These are phyloP conservation scores for Aspergillus melleus DNA, from an alignment of 2,329 filamentous ascomycete genomes.

Conservation along the genomic window DNA sequence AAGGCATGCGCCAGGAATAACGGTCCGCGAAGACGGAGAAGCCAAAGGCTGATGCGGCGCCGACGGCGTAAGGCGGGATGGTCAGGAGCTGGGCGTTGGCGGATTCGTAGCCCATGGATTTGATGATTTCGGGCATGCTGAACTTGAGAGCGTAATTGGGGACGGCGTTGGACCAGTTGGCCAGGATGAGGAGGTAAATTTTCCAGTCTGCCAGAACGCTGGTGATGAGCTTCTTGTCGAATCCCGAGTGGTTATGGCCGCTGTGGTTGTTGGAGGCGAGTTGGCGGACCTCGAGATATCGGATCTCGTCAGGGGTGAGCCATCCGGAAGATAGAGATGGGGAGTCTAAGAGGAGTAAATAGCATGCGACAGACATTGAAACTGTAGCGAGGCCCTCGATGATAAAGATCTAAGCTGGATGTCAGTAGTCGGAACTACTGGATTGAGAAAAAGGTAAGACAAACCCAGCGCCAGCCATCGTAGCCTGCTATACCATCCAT, in stretches of 20 bases:
- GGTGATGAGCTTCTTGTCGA: conserved; percentile 36
- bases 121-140: conserved; percentile 43
- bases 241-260: conserved; percentile 22
- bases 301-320: conserved; percentile 43
- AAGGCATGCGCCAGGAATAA: conserved; percentile 42
- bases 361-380: conserved; percentile 53
- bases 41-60: conserved; percentile 26
- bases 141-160: conserved; percentile 37
- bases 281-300: conserved; percentile 43
- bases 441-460: neutral
- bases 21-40: conserved; percentile 41
- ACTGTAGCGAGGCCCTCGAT: conserved; percentile 66
- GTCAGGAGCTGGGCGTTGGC: conserved; percentile 31
- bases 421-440: conserved; percentile 26
- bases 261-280: conserved; percentile 25
- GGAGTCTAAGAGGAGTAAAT: conserved; percentile 36
- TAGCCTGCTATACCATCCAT: conserved; percentile 63
- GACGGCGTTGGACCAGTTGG: conserved; percentile 46
- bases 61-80: conserved; percentile 36
- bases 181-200: conserved; percentile 45
- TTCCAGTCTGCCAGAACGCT: conserved; percentile 52
- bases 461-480: conserved; percentile 22
- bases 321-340: conserved; percentile 38
- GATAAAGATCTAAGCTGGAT: conserved; percentile 46
- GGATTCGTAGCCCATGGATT: conserved; percentile 43